These are phyloP conservation scores for Suillus cothurnatus DNA, from an alignment of 768 basidiomycete species.

Conservation along the genomic window DNA sequence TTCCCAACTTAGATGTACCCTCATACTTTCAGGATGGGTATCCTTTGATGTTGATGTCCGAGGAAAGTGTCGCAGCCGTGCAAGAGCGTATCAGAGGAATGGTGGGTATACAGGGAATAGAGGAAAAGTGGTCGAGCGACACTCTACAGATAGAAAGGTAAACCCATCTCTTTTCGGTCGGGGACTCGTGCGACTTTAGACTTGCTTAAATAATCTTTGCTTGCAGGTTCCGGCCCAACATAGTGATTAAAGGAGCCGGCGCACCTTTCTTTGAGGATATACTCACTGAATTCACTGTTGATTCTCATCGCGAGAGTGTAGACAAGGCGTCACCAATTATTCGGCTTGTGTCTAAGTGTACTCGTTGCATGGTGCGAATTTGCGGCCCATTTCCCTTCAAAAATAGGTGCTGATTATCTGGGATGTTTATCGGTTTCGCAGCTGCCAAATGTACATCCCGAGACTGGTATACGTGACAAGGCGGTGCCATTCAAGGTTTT, in stretches of 20 bases:
- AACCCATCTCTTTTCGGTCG: slow-evolving; percentile 16
- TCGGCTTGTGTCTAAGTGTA: slow-evolving; percentile 66
- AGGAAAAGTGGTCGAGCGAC: slow-evolving; percentile 54
- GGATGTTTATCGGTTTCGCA: slow-evolving; percentile 29
- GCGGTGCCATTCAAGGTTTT: slow-evolving; percentile 78
- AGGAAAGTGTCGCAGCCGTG: slow-evolving; percentile 61
- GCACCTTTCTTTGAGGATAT: slow-evolving; percentile 73
- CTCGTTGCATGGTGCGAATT: slow-evolving; percentile 67
- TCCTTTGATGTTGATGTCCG: slow-evolving; percentile 66
- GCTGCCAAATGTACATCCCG: slow-evolving; percentile 74
- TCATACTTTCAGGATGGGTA: slow-evolving; percentile 71
- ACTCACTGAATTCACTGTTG: slow-evolving; percentile 63
- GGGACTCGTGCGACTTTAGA: slow-evolving; percentile 3
- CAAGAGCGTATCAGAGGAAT: slow-evolving; percentile 48
- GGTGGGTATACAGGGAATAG: slow-evolving; percentile 50
- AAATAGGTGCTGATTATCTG: slow-evolving; percentile 9
- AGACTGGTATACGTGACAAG: slow-evolving; percentile 63
- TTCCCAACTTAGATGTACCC: slow-evolving; percentile 59
- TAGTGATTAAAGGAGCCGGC: slow-evolving; percentile 64
- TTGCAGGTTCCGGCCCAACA: slow-evolving; percentile 74
- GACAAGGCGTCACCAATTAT: slow-evolving; percentile 34
- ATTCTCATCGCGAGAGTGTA: slow-evolving; percentile 31
- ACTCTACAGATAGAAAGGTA: slow-evolving; percentile 62
- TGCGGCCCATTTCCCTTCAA: slow-evolving; percentile 8
- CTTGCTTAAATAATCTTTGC: slow-evolving; percentile 5